Base-by-base conservation (phyloP, 169 alveolate species). In the Babesia sp. region DNA sequence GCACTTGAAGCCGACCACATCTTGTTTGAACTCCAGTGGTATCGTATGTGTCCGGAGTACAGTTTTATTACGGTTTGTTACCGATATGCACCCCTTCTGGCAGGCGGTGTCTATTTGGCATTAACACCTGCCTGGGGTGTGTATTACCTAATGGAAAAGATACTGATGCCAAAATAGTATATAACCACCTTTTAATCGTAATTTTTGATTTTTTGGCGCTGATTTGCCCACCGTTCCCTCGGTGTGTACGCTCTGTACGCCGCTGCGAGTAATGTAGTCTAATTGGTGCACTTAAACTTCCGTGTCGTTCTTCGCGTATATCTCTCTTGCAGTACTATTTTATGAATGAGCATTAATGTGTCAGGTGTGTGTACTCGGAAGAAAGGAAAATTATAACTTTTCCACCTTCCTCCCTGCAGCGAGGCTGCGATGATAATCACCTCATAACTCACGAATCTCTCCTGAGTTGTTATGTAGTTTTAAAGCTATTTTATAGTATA, bases 191-290 rank as follows among this genome's bases (percentile, higher is more conserved):
- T 8, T 41, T 55, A 12, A 41, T 29, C 9, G 24, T 22, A 18
- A 55, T 0, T 9, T 34, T 9, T 20, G 14, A 11, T 16, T 33
- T 12, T 1, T 20, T 16, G 57, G 0, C 36, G 57, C 57, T 2
- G 36, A 12, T 3, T 48, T 33, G 31, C 20, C 36, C 37, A 34
- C 4, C 42, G 14, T 55, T 18, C 28, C 18, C n/a, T 12, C 42
- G 50, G 45, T 57, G 67, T 57, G 67, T 57, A 33, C 50, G 34
- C 36, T 31, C 33, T 16, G 20, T 14, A 50, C 9, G 67, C 31
- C 67, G 42, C 24, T 39, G 22, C 28, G 48, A 4, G 51, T 4
- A 50, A n/a, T 33, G 50, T n/a, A 33, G 67, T 57, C 67, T 57
- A 37, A 31, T 12, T n/a, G 67, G 67, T 57, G 67, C 67, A 34